phyloP scores from a whole-genome alignment of 345 rosid genomes.

The Conringia planisiliqua region DNA sequence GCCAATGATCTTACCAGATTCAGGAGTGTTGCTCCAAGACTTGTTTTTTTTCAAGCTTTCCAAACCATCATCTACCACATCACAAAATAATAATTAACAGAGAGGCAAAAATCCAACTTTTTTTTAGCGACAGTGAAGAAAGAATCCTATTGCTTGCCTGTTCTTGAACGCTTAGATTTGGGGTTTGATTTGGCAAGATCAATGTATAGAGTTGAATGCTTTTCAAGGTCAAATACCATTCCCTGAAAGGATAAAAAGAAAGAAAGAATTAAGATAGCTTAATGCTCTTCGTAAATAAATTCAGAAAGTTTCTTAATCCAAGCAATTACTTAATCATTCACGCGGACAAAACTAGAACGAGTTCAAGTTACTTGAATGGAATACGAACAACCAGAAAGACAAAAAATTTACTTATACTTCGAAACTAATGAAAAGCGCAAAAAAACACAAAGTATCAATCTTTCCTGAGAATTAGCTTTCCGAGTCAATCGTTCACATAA shows the following conservation, averaged over 20 bases:
- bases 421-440: not conserved
- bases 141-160: conserved; percentile 40
- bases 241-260: conserved; percentile 42
- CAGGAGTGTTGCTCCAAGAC: conserved; percentile 38
- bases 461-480: not conserved
- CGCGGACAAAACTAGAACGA: not conserved
- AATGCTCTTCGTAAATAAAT: not conserved
- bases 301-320: not conserved
- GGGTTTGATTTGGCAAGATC: conserved; percentile 94
- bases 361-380: not conserved
- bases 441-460: not conserved
- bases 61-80: conserved; percentile 16
- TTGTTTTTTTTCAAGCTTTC: conserved; percentile 22
- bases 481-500: too few relatives aligned
- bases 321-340: not conserved
- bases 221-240: conserved; percentile 89
- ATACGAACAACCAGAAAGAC: not conserved
- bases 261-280: not conserved
- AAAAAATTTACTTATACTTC: not conserved
- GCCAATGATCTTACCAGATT: conserved; percentile 51
- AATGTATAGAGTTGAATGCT: conserved; percentile 67
- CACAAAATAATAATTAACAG: not conserved
- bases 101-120: not conserved
- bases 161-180: conserved; percentile 73
- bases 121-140: not conserved